A percentile compares a stretch with the other conserved stretches of the same genome.
Conservation (phyloP, 2,329 filamentous ascomycete genomes). For the Fusarium kyushuense region DNA sequence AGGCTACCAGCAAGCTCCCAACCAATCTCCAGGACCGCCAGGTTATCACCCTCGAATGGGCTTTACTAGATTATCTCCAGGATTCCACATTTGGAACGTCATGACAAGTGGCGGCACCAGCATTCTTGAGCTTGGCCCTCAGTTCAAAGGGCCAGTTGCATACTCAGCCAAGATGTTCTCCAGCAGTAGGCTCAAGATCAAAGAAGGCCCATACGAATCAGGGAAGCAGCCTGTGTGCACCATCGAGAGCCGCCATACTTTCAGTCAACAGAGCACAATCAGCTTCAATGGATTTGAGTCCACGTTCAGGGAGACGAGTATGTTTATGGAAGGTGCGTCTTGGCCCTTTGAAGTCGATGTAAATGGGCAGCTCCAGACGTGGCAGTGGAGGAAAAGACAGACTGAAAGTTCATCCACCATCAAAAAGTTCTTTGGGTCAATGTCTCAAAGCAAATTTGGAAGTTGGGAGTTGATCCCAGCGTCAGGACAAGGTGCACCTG, state of each 20-base stretch:
- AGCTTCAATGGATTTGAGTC: conserved; percentile 1
- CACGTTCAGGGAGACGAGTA: background rate
- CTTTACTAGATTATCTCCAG: background rate
- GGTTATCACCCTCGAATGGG: background rate
- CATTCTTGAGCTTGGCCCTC: background rate
- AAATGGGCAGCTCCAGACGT: background rate
- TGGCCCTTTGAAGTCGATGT: conserved; percentile 8
- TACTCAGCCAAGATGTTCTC: conserved; percentile 20
- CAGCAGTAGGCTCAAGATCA: conserved; percentile 12
- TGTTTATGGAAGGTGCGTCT: background rate
- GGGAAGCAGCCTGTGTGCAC: background rate
- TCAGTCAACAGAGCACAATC: conserved; percentile 4
- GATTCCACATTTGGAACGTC: conserved; percentile 9
- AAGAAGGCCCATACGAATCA: conserved; percentile 4
- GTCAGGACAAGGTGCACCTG: background rate
- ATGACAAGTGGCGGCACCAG: background rate
- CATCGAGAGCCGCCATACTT: background rate
- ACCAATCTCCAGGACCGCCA: background rate
- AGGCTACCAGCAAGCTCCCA: background rate
- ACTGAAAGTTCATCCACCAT: background rate
- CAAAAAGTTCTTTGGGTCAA: background rate
- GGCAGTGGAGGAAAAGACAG: conserved; percentile 7
- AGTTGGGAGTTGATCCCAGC: background rate
- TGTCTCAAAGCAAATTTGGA: conserved; percentile 3
- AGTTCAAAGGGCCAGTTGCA: background rate